Evolutionary conservation across 257 asterid species (phyloP), one percentile per base, ranked within the genome.

Genomic region (Rubia yunnanensis): DNA sequence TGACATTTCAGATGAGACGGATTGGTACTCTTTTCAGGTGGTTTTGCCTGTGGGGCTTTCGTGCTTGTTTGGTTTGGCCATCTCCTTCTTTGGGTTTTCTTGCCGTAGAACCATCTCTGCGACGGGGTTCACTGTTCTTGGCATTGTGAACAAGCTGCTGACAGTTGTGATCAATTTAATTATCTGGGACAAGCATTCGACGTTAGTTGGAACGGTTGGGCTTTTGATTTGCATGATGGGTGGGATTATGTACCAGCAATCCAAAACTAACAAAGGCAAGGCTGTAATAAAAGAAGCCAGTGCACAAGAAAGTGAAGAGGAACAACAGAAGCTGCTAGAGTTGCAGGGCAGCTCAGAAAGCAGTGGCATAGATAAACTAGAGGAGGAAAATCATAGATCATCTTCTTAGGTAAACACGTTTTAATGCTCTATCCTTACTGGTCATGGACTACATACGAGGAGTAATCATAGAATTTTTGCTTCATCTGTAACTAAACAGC

Each of bases 21-120:
- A 89, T 65, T 85, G 95, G 98, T 63, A 77, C 50, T 81, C 95
- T 32, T 82, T 82, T 67, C 77, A 79, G 78, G 96, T 92, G 85
- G 52, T 92, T 67, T 73, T 92, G 74, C 96, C 98, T 0, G 96
- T 92, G 7, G 95, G 88, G 18, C 74, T 92, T 38, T 92, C 98
- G 3, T 92, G 98, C 68, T 74, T 92, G 64, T 89, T 92, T 76
- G 98, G 98, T 54, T 70, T 92, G 77, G 89, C 96, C 4, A 89
- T 92, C 65, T 92, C 98, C 30, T 92, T 92, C 74, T 92, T 92
- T 26, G 98, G 98, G 20, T 92, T 92, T 72, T 92, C 98, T 59
- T 92, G 98, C 71, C 87, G 98, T 2, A 82, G 88, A 66, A 88
- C 96, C 26, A 92, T 92, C 31, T 92, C 98, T 46, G 98, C 98